Evolutionary conservation across 1,284 basidiomycete species (phyloP), one percentile per base, ranked within the genome.

Genomic region (Coriolopsis trogii): DNA sequence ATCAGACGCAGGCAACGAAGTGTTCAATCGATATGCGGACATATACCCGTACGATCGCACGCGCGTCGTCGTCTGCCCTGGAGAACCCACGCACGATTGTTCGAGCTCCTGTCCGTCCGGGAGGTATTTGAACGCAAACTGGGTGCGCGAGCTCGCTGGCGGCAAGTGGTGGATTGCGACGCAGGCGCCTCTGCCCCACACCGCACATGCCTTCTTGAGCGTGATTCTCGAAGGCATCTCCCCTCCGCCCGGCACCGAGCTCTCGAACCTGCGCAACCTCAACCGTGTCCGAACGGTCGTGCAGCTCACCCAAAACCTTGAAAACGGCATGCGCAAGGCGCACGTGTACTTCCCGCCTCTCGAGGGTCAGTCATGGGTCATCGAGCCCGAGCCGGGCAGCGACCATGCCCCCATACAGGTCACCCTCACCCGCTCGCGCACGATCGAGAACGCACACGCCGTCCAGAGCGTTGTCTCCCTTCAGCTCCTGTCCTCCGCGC

Each of bases 161-260:
- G 79, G 77, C 20, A 88, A 84, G 61, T 85, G 82, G 81, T 91
- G 89, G 87, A 88, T 94, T 50, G 91, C 91, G 8, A 79, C 88
- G 1, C 91, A 93, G 66, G 91, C 91, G 0, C 90, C 92, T 1
- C 70, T 91, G 23, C 81, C 78, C 2, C 66, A 74, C 38, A 91
- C 91, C 0, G 72, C 79, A 1, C 86, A 93, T 63, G 74, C 87
- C 4, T 93, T 92, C 67, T 79, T 93, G 60, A 87, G 81, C 56
- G 67, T 89, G 42, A 75, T 91, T 56, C 64, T 77, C 20, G 78
- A 84, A 51, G 76, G 80, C 16, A 63, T 76, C 38, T 67, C 74
- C 1, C 65, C 63, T 4, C 82, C 81, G 6, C 70, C 73, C 16
- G 46, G 59, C 7, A 52, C 65, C 28, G 44, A 37, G 7, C 13